Base-by-base conservation (phyloP, 2,329 filamentous ascomycete genomes). In the Ophiosphaerella korrae region DNA sequence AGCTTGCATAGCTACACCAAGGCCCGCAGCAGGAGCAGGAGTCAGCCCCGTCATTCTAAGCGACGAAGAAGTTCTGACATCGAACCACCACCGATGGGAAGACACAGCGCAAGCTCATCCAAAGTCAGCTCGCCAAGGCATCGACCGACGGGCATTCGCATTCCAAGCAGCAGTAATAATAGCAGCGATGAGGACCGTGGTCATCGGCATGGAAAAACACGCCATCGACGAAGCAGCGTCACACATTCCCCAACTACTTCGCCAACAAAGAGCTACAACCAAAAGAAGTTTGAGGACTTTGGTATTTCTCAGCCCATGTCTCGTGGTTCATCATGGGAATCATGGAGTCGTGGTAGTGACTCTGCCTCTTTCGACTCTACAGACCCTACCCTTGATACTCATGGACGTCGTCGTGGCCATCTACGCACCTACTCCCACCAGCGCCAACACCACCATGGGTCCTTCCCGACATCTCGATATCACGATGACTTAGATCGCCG, bases 1-100 rank as follows among this genome's bases (percentile, higher is more conserved):
- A 58, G 45, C 16, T 50, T 51, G 8, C 53, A 43, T 26, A 60
- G 54, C 37, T 56, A 45, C 45, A 43, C 23, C 24, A 52, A 55
- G 39, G 52, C 36, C 13, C 50, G 48, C 7, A 55, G 54, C 13
- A 50, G 42, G 11, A 61, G 53, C 24, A 42, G 29, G 16, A 40
- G 37, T 23, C 37, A 14, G 9, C 37, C 3, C 11, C 29, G 12
- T 8, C 35, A 37, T 7, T 34, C 18, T 7, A 41, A 31, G 9
- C 36, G 31, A 13, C 37, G 45, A 24, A n/a, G 45, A 29, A 21
- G 34, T 21, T 47, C 45, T 29, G 37, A 41, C 36, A 18, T 33
- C 14, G 21, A 31, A 39, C 13, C 7, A 24, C 14, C 35, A 14
- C 43, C 14, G 8, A 35, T 16, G n/a, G 35, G 43, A 13, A 37